A percentile compares a stretch with the other conserved stretches of the same genome.
Conservation (phyloP, 257 asterid genomes). For the Jasminum sambac region DNA sequence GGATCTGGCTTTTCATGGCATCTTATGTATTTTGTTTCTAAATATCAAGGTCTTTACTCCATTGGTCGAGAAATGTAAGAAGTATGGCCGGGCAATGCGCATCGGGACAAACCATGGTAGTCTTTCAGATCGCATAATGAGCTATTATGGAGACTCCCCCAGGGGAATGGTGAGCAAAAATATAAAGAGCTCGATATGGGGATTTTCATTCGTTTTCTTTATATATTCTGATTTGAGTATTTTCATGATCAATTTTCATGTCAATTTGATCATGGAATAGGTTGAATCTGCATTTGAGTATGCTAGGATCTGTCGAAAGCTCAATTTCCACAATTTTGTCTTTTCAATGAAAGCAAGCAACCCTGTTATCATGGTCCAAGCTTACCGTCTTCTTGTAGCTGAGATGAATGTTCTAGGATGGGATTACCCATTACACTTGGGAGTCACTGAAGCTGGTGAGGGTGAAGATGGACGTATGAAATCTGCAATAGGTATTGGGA, state of each 20-base stretch:
- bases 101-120: conserved; percentile 99
- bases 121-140: conserved; percentile 98
- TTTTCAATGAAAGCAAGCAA: conserved; percentile 99
- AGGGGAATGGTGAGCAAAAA: conserved; percentile 85
- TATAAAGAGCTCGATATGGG: conserved; percentile 11
- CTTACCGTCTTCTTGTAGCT: conserved; percentile 94
- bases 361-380: conserved; percentile 97
- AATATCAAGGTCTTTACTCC: conserved; percentile 80
- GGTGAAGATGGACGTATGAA: conserved; percentile 99
- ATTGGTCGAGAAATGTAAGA: conserved; percentile 93
- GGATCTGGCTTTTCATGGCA: neutral
- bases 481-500: conserved; percentile 98
- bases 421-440: conserved; percentile 98
- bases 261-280: conserved; percentile 42
- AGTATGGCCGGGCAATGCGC: conserved; percentile 95
- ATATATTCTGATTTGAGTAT: conserved; percentile 11
- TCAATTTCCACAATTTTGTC: conserved; percentile 93
- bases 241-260: conserved; percentile 20
- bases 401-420: conserved; percentile 98
- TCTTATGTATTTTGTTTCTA: conserved; percentile 14
- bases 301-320: conserved; percentile 86
- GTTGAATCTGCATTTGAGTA: conserved; percentile 99
- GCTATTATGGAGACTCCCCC: conserved; percentile 97
- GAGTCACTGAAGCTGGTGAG: conserved; percentile 99
- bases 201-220: neutral